phyloP scores from a whole-genome alignment of 2,329 filamentous ascomycete species.

The Drechmeria coniospora region DNA sequence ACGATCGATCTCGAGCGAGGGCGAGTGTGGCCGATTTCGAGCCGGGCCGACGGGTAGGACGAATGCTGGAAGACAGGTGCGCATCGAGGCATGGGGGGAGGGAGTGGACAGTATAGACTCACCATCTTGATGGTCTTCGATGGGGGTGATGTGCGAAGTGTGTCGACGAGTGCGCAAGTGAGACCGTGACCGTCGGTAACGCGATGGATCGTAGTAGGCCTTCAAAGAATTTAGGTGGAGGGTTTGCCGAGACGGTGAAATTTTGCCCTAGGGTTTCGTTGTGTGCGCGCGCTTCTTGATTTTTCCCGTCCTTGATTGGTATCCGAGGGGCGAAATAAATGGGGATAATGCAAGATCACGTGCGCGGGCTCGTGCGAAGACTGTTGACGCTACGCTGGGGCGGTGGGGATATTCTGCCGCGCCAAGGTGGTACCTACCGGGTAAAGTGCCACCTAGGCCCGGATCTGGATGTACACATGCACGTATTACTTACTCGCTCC shows the following conservation, averaged over 20 bases:
- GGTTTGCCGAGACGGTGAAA: conserved; percentile 20
- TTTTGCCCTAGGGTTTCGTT: conserved; percentile 23
- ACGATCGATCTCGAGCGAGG: no score
- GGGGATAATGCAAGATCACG: conserved; percentile 8
- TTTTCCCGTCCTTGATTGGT: conserved; percentile 18
- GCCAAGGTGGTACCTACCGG: no score
- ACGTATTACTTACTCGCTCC: neutral
- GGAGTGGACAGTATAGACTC: conserved; percentile 17
- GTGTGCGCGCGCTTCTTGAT: conserved; percentile 8
- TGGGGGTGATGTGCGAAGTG: conserved; percentile 22
- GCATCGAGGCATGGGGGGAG: conserved; percentile 2
- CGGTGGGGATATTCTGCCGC: conserved; percentile 6
- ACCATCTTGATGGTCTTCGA: conserved; percentile 33
- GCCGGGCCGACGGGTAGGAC: neutral
- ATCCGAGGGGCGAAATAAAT: neutral
- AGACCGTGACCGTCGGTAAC: conserved; percentile 19
- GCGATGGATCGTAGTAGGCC: conserved; percentile 15
- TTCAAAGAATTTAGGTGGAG: conserved; percentile 17
- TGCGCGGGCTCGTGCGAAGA: conserved; percentile 4
- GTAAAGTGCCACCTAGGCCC: no score
- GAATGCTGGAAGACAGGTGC: conserved; percentile 4
- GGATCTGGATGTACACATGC: no score
- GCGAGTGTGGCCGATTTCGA: no score
- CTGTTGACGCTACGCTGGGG: conserved; percentile 10
- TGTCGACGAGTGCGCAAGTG: conserved; percentile 21